Base-by-base conservation (phyloP, 163 green algal species). In the Chloromonas sp. region DNA sequence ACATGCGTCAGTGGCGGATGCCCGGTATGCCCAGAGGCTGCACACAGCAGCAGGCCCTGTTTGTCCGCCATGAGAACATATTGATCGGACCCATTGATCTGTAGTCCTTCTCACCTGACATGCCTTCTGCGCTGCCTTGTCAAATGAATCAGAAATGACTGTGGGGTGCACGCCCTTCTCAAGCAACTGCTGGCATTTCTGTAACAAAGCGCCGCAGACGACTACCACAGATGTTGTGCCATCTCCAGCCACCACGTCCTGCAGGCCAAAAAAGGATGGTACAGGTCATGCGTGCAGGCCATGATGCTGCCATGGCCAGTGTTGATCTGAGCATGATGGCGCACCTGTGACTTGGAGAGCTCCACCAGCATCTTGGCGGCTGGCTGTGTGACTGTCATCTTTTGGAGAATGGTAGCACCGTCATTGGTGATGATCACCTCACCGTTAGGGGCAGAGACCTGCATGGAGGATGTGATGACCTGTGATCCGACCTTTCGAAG, bases 361-460 rank as follows among this genome's bases (percentile, higher is more conserved):
- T 99, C 97, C 60, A 99, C 97, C 2, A 99, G 93, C 97, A 99
- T 99, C 88, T 99, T 99, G 58, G 97, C 97, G 60, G 97, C 97
- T 14, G 97, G 97, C 90, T 99, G 96, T 82, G 92, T 93, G 15
- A 99, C 96, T 0, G 92, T 92, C 97, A 99, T 98, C 88, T 98
- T 98, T 83, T 99, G 96, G 14, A 99, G 90, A 81, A 99, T 99
- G 5, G 97, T 99, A 0, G 97, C 97, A 1, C 97, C 97, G 87
- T 99, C 97, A 88, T 99, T 99, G 60, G 97, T 99, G 88, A 99
- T 99, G 86, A 99, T 97, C 8, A 99, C 96, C 84, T 98, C 95
- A 0, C 97, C 97, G 61, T 96, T 94, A 0, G 95, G 90, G 71
- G 95, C 91, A 2, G 91, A 93, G 5, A 99, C 93, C 95, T 98